Evolutionary conservation across 164 flowering plant species (phyloP).

Genomic region (Magnolia sinica): DNA sequence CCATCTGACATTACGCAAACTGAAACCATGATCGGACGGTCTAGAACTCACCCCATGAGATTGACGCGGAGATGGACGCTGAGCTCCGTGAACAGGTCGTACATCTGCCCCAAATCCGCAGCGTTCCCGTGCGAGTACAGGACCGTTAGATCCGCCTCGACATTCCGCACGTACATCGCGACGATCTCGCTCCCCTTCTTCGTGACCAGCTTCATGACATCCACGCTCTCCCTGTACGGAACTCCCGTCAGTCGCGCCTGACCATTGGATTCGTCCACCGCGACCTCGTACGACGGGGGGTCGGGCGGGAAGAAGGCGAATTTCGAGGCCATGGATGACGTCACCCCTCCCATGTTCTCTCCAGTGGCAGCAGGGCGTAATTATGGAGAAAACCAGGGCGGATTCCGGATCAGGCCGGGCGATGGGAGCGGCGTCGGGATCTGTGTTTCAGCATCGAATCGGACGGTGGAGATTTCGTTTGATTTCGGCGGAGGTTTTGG

Average conservation of each 20-base stretch:
- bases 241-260: slow-evolving; percentile 51
- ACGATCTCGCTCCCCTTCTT: slow-evolving; percentile 68
- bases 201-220: slow-evolving; percentile 60
- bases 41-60: slow-evolving; percentile 63
- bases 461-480: neutral
- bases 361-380: neutral
- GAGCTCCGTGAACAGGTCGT: slow-evolving; percentile 69
- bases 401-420: slow-evolving; percentile 10
- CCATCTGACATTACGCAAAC: too few species aligned
- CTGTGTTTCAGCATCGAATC: slow-evolving; percentile 9
- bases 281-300: slow-evolving; percentile 70
- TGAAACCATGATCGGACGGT: neutral
- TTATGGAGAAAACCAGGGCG: neutral
- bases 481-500: neutral
- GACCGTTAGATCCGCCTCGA: slow-evolving; percentile 59
- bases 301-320: slow-evolving; percentile 87
- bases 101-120: slow-evolving; percentile 93
- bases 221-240: slow-evolving; percentile 55
- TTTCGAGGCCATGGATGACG: slow-evolving; percentile 85
- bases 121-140: slow-evolving; percentile 93
- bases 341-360: slow-evolving; percentile 68
- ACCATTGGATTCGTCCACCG: slow-evolving; percentile 42
- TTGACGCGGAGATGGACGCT: slow-evolving; percentile 73
- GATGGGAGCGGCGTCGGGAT: slow-evolving; percentile 6
- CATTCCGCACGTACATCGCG: slow-evolving; percentile 64